A percentile compares a stretch with the other conserved stretches of the same genome.
These are phyloP conservation scores for Gnomoniopsis smithogilvyi DNA, from an alignment of 2,329 filamentous ascomycete species.

Conservation along the genomic window DNA sequence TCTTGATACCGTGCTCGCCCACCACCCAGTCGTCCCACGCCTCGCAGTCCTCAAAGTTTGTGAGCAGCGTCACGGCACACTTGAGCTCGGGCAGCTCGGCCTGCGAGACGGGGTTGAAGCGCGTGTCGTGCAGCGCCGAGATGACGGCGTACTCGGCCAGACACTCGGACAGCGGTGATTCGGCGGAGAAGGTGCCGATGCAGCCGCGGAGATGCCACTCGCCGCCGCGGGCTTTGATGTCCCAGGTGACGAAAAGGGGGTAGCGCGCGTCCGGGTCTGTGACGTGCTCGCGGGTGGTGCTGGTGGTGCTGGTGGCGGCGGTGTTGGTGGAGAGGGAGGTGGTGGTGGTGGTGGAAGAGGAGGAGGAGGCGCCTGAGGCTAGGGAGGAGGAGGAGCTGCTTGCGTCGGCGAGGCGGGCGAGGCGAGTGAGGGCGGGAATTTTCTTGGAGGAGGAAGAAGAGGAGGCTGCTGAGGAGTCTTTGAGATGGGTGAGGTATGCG, in stretches of 20 bases:
- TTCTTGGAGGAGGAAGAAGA: conserved; percentile 27
- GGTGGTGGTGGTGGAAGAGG: conserved; percentile 18
- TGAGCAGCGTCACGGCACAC: conserved; percentile 76
- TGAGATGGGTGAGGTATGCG: conserved; percentile 31
- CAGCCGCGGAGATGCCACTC: conserved; percentile 77
- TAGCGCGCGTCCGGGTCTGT: conserved; percentile 43
- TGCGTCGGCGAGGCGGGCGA: conserved; percentile 28
- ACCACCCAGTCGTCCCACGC: conserved; percentile 82
- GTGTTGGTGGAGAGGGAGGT: conserved; percentile 26
- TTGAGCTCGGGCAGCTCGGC: conserved; percentile 56
- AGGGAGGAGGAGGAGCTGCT: conserved; percentile 31
- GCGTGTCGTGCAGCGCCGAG: conserved; percentile 64
- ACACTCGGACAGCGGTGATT: conserved; percentile 68
- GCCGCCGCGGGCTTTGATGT: conserved; percentile 54
- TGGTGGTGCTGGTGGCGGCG: conserved; percentile 32
- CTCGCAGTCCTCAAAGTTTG: conserved; percentile 74
- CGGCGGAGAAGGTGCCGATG: conserved; percentile 84
- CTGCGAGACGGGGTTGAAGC: conserved; percentile 54
- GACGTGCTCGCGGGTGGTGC: conserved; percentile 27
- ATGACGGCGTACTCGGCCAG: conserved; percentile 79
- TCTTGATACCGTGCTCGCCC: conserved; percentile 81
- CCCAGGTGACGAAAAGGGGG: conserved; percentile 95
- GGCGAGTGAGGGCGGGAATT: conserved; percentile 39
- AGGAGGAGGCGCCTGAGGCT: conserved; percentile 30
- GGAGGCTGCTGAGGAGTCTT: conserved; percentile 11